Conservation (phyloP, 202 grass and related monocot genomes). For the Bolboschoenoplectus hybrid region DNA sequence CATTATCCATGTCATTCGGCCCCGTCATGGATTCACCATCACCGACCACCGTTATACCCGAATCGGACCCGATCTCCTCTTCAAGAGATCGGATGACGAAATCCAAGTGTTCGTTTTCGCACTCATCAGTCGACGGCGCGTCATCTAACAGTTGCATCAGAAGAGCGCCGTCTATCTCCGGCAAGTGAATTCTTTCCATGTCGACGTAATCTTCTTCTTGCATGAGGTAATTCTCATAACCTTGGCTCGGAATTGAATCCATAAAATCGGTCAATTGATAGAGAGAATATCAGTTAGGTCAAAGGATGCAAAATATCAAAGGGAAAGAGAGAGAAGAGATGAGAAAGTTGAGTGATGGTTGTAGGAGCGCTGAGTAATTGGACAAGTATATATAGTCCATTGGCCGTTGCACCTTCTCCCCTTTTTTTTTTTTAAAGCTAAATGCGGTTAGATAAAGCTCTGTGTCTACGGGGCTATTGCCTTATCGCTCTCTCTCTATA, state of each 20-base stretch:
- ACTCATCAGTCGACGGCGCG: slow-evolving; percentile 23
- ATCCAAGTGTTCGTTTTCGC: slow-evolving; percentile 39
- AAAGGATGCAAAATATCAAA: slow-evolving; percentile 11
- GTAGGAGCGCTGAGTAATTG: slow-evolving; percentile 11
- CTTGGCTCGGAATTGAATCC: slow-evolving; percentile 35
- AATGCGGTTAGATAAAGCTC: background rate
- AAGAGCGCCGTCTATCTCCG: slow-evolving; percentile 31
- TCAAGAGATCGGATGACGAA: slow-evolving; percentile 58
- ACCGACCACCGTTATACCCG: background rate
- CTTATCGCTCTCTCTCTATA: background rate
- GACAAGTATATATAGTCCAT: slow-evolving; percentile 35
- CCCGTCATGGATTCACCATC: slow-evolving; percentile 20
- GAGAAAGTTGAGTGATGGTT: background rate
- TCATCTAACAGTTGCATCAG: slow-evolving; percentile 59
- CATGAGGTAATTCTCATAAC: background rate
- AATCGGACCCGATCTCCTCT: slow-evolving; percentile 45
- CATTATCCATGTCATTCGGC: background rate
- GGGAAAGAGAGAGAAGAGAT: background rate
- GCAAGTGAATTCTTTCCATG: slow-evolving; percentile 28
- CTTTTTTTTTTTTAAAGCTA: background rate
- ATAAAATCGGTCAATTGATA: background rate
- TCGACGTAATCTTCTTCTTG: slow-evolving; percentile 19
- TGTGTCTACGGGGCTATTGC: background rate
- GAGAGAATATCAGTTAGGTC: background rate
- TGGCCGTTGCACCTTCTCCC: background rate